Percentiles rank a stretch among this genome's conserved stretches.
Conservation (phyloP, 306 rosid genomes). For the Cicer arietinum region DNA sequence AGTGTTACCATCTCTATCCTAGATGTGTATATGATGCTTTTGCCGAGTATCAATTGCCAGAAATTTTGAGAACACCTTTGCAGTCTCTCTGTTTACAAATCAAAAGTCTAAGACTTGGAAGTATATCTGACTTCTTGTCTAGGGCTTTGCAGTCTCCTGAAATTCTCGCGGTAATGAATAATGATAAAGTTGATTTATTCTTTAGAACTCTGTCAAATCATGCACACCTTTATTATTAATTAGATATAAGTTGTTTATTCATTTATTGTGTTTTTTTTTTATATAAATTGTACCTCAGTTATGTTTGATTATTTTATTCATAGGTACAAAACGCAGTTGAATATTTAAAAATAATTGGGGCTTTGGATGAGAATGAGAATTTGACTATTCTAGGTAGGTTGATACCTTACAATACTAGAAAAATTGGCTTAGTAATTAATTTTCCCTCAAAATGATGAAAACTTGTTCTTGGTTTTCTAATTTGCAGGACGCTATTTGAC, state of each 20-base stretch:
- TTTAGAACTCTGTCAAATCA: slow-evolving; percentile 36
- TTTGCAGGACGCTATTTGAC: slow-evolving; percentile 80
- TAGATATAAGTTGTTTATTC: background rate
- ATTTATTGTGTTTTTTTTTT: slow-evolving; percentile 28
- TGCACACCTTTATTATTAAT: slow-evolving; percentile 1
- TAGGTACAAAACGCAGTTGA: slow-evolving; percentile 97
- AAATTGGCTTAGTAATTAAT: slow-evolving; percentile 33
- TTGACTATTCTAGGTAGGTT: slow-evolving; percentile 78
- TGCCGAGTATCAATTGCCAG: slow-evolving; percentile 91
- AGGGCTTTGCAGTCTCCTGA: slow-evolving; percentile 97
- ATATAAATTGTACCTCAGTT: slow-evolving; percentile 39
- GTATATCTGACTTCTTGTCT: slow-evolving; percentile 88
- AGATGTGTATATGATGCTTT: slow-evolving; percentile 84
- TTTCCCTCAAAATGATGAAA: slow-evolving; percentile 16
- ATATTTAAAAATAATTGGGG: slow-evolving; percentile 80
- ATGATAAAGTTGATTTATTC: slow-evolving; percentile 40
- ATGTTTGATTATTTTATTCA: slow-evolving; percentile 40
- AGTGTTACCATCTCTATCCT: slow-evolving; percentile 92
- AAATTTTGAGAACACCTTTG: slow-evolving; percentile 94
- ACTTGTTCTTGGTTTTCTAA: slow-evolving; percentile 42
- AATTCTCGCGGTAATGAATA: slow-evolving; percentile 81
- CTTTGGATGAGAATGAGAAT: slow-evolving; percentile 88
- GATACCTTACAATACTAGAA: slow-evolving; percentile 37
- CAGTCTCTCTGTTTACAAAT: slow-evolving; percentile 98
- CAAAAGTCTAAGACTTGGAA: slow-evolving; percentile 90